A percentile compares a stretch with the other conserved stretches of the same genome.
These are phyloP conservation scores for Evansstolkia leycettana DNA, from an alignment of 495 filamentous ascomycete species.

Conservation along the genomic window DNA sequence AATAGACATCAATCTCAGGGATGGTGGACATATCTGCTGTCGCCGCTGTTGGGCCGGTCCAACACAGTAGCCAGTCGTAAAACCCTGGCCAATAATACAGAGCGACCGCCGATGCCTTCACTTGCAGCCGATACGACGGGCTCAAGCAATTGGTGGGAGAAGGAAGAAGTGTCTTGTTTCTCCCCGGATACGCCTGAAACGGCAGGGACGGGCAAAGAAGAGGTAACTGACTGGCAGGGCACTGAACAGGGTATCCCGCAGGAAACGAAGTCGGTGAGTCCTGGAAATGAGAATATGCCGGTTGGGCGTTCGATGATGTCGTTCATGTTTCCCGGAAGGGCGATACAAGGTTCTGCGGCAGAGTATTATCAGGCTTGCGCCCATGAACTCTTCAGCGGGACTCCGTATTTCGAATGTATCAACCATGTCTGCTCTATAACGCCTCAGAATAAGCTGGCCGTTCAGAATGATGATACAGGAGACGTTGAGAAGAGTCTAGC, in stretches of 20 bases:
- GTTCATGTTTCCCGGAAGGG: conserved; percentile 16
- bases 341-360: conserved; percentile 30
- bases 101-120: conserved; percentile 19
- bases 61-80: conserved; percentile 20
- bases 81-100: conserved; percentile 14
- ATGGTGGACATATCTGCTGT: conserved; percentile 83
- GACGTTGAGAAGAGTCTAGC: conserved; percentile 6
- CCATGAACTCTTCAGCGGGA: conserved; percentile 35
- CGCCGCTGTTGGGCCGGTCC: conserved; percentile 50
- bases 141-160: conserved; percentile 22
- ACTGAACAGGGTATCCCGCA: neutral
- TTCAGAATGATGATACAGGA: neutral
- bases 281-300: neutral
- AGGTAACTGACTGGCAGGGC: conserved; percentile 7
- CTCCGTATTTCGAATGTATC: conserved; percentile 37
- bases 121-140: conserved; percentile 17
- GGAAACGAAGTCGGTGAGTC: neutral
- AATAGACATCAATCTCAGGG: conserved; percentile 54
- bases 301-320: conserved; percentile 6
- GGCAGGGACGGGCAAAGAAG: conserved; percentile 4
- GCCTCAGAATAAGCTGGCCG: conserved; percentile 7
- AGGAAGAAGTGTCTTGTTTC: conserved; percentile 29
- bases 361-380: conserved; percentile 43
- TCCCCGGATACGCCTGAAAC: conserved; percentile 20
- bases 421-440: conserved; percentile 36